Evolutionary conservation across 2,329 filamentous ascomycete genomes (phyloP), one percentile per base, ranked within the genome.

Genomic region (Coniochaeta pulveracea): DNA sequence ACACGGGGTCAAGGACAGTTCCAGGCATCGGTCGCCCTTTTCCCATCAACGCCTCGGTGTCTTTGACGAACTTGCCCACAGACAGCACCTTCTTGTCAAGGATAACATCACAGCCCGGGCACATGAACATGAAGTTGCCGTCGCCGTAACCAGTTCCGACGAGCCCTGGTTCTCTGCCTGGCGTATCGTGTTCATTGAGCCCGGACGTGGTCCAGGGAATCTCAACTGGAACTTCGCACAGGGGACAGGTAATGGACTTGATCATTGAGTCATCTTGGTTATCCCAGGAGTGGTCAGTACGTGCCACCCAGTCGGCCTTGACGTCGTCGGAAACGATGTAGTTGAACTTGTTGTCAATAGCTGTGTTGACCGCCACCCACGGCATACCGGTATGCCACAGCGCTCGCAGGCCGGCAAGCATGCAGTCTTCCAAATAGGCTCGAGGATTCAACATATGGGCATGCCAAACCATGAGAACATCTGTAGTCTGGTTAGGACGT

Each of bases 381-480:
- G 82, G 83, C 40, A 89, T 63, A 0, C 72, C 71, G 1, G 65
- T 62, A 2, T 60, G 56, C 77, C 80, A 86, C 3, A 71, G 50
- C 18, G 68, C 58, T 36, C 63, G 60, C 3, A 63, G 43, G 0
- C 71, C 72, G 18, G 61, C 55, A 6, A 80, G 66, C 35, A 85
- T 58, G 46, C 75, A 76, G 48, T 89, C 83, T 46, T 88, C 80
- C 4, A 85, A 66, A 47, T 77, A 88, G n/a, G 60, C 62, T 25
- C 78, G 64, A 0, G 83, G 83, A 43, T 86, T 88, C 3, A 89
- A 69, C 72, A 84, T 79, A 47, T 84, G 82, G 0, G 80, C 61
- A 51, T 89, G 83, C 76, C 79, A 83, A 0, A 88, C 76, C 78
- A 88, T 82, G 14, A 86, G 54, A 1, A 88, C 72, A 54, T 88